Conservation (phyloP, 2,329 filamentous ascomycete genomes). For the Exserohilum turcica region DNA sequence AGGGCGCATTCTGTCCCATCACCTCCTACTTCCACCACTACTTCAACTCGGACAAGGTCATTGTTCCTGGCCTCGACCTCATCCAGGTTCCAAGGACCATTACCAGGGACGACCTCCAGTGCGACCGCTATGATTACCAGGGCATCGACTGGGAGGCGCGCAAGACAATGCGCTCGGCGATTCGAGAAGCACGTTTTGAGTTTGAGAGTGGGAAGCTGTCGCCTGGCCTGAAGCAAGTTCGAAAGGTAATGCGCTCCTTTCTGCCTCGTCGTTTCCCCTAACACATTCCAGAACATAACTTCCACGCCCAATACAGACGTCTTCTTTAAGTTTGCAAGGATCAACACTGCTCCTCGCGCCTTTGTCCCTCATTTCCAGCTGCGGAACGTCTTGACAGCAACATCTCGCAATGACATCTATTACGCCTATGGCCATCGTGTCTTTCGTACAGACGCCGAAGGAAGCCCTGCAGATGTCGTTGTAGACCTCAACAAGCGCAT, state of each 20-base stretch:
- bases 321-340: slow-evolving; percentile 56
- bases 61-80: slow-evolving; percentile 29
- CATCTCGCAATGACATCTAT: slow-evolving; percentile 60
- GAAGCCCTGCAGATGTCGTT: slow-evolving; percentile 48
- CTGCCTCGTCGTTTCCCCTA: slow-evolving; percentile 7
- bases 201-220: slow-evolving; percentile 31
- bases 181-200: slow-evolving; percentile 32
- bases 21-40: slow-evolving; percentile 36
- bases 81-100: slow-evolving; percentile 34
- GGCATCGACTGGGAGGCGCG: slow-evolving; percentile 47
- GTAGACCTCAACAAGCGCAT: slow-evolving; percentile 56
- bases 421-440: slow-evolving; percentile 58
- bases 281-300: slow-evolving; percentile 18
- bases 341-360: slow-evolving; percentile 56
- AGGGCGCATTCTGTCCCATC: slow-evolving; percentile 35
- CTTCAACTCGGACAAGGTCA: slow-evolving; percentile 16
- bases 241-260: slow-evolving; percentile 22
- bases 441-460: slow-evolving; percentile 56
- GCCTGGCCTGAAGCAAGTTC: slow-evolving; percentile 20
- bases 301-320: slow-evolving; percentile 49
- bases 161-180: slow-evolving; percentile 32
- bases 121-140: slow-evolving; percentile 46
- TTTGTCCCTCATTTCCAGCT: slow-evolving; percentile 64
- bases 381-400: slow-evolving; percentile 61
- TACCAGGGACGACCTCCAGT: slow-evolving; percentile 38